These are phyloP conservation scores for Alnus rubra DNA, from an alignment of 306 rosid genomes.

Conservation along the genomic window DNA sequence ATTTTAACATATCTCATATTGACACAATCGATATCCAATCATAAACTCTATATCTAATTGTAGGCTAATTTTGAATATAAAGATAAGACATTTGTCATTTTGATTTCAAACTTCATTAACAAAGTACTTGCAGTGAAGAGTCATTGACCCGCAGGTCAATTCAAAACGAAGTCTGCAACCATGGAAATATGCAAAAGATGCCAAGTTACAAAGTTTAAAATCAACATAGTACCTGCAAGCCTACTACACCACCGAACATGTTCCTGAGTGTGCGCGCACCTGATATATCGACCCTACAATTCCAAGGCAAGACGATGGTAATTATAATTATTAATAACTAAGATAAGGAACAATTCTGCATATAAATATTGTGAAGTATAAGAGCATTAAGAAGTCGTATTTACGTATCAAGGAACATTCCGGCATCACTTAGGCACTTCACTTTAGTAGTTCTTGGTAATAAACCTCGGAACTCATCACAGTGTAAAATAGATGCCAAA, in stretches of 20 bases:
- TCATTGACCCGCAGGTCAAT: background rate
- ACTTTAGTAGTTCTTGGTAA: conserved; percentile 66
- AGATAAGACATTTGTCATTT: background rate
- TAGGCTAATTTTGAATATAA: background rate
- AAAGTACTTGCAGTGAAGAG: background rate
- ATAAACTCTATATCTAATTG: background rate
- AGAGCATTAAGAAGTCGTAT: conserved; percentile 23
- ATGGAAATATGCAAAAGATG: conserved; percentile 22
- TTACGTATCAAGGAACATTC: conserved; percentile 93
- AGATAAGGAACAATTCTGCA: conserved; percentile 3
- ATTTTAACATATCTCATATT: background rate
- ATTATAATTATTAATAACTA: conserved; percentile 1
- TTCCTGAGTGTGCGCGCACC: conserved; percentile 67
- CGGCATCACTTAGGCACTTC: conserved; percentile 96
- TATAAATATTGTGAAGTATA: background rate
- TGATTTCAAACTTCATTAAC: background rate
- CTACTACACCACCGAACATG: conserved; percentile 68
- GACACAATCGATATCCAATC: background rate
- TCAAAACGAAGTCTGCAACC: background rate
- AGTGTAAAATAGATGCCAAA: conserved; percentile 85
- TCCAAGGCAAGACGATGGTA: conserved; percentile 19
- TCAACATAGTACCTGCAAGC: conserved; percentile 61
- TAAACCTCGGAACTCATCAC: conserved; percentile 69
- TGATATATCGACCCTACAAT: conserved; percentile 60
- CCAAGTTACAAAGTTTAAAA: background rate